Base-by-base conservation (phyloP, 225 moss, liverwort and hornwort species). In the Polytrichum formosum region DNA sequence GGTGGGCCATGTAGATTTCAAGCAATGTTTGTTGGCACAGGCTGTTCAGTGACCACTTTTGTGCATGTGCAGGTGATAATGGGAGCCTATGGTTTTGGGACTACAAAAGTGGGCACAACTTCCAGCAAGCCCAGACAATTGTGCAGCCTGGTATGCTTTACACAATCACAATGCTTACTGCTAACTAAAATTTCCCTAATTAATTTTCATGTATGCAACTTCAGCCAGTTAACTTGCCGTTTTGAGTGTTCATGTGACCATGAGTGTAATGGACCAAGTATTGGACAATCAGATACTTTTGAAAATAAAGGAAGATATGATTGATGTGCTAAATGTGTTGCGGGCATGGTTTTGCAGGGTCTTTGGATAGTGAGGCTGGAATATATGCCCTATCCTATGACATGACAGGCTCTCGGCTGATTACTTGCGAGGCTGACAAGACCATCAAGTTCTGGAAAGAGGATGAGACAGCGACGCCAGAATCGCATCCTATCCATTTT, bases 51-150 rank as follows among this genome's bases (percentile, higher is more conserved):
- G 58, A 20, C 58, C 21, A n/a, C 58, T 21, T 58, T 23, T 58
- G 58, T 58, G 8, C 7, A 58, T 53, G 37, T 67, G 67, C 96
- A 97, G 97, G 97, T 75, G 97, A 97, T 71, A 94, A 97, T 72
- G 97, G 97, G 28, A 97, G 92, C 82, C 80, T 97, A 74, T 97
- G 97, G 97, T 97, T 97, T 73, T 97, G 97, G 97, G 97, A 97
- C 74, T 97, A 92, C 74, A 97, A 97, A 76, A 97, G 97, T 81
- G 97, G 97, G 35, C 92, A 94, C 87, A 97, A 94, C 71, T 97
- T 89, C 77, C 97, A 97, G 79, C 97, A 97, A 90, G 88, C 94
- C 25, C 93, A 94, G 75, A 92, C 97, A 55, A 89, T 97, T 69
- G 97, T 97, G 65, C 97, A 97, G 75, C 97, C 97, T 79, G 97